phyloP scores from a whole-genome alignment of 1,284 basidiomycete species.

The Trichosporon sp. region DNA sequence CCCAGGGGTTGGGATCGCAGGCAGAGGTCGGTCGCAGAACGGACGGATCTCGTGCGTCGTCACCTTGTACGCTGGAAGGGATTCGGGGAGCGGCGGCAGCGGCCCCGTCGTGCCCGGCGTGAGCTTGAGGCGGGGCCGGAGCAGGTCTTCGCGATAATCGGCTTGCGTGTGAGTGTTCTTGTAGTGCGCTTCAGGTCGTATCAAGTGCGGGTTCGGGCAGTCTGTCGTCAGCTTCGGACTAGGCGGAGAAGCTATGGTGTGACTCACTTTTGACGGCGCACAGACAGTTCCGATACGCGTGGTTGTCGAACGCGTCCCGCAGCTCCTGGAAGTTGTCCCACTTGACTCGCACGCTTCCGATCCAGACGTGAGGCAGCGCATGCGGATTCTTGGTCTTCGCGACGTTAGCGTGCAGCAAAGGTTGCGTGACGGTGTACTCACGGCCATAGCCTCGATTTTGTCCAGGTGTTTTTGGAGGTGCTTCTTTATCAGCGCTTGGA shows the following conservation, averaged over 20 bases:
- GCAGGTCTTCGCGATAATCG: neutral
- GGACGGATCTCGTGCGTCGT: constrained; percentile 6
- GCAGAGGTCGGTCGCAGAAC: neutral
- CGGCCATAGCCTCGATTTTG: neutral
- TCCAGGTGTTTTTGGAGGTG: neutral
- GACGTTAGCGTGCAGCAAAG: neutral
- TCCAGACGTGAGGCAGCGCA: neutral
- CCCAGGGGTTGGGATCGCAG: neutral
- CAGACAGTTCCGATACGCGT: neutral
- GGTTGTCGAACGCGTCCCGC: neutral
- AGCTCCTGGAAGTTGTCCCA: neutral
- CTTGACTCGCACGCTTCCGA: neutral
- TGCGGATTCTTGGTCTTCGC: neutral
- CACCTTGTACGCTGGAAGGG: neutral
- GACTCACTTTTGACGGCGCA: constrained; percentile 6
- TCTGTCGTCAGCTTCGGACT: constrained; percentile 11
- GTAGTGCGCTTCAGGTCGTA: constrained; percentile 3
- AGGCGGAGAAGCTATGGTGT: neutral
- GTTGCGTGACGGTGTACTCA: neutral
- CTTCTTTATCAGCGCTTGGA: neutral
- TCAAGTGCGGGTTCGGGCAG: neutral
- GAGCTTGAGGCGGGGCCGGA: neutral
- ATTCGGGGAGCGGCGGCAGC: neutral
- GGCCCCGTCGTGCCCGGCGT: neutral
- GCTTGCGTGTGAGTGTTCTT: neutral